Percentiles rank a stretch among this genome's conserved stretches.
phyloP scores from a whole-genome alignment of 768 basidiomycete genomes.

The Agaricus sinodeliciosus region DNA sequence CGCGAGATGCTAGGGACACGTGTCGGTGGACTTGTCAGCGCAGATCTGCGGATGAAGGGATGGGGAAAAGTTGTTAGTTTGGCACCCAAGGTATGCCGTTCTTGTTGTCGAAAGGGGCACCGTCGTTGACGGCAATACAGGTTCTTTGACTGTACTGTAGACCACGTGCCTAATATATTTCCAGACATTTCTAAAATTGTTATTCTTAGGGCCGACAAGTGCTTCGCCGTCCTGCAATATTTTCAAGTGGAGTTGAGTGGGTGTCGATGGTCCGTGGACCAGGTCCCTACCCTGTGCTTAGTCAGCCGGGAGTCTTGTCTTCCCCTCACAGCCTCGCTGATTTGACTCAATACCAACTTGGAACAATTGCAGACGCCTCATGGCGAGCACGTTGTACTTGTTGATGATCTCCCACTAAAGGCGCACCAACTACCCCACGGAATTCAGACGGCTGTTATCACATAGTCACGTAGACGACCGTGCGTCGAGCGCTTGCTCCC shows the following conservation, averaged over 20 bases:
- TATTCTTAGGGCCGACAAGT: no score
- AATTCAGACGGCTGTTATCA: slow-evolving; percentile 4
- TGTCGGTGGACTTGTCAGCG: slow-evolving; percentile 89
- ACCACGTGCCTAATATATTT: slow-evolving; percentile 5
- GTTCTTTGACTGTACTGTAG: slow-evolving; percentile 13
- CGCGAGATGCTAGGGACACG: slow-evolving; percentile 93
- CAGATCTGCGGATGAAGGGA: slow-evolving; percentile 83
- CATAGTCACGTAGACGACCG: background rate
- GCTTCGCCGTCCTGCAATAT: no score
- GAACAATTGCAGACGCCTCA: slow-evolving; percentile 6
- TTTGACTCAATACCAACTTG: background rate
- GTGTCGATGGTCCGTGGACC: background rate
- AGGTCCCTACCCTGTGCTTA: background rate
- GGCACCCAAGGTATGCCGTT: slow-evolving; percentile 75
- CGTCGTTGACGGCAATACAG: slow-evolving; percentile 4
- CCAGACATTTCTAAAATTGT: no score
- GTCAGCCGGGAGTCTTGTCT: background rate
- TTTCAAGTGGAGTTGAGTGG: no score
- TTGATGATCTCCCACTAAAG: background rate
- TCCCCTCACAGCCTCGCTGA: background rate
- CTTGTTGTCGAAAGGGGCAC: background rate
- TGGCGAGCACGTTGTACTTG: slow-evolving; percentile 6
- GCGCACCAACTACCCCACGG: slow-evolving; percentile 1
- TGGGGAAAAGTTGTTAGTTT: slow-evolving; percentile 93
- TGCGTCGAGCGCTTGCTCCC: background rate